Evolutionary conservation across 306 rosid genomes (phyloP).

Genomic region (Hippophae tibetana): DNA sequence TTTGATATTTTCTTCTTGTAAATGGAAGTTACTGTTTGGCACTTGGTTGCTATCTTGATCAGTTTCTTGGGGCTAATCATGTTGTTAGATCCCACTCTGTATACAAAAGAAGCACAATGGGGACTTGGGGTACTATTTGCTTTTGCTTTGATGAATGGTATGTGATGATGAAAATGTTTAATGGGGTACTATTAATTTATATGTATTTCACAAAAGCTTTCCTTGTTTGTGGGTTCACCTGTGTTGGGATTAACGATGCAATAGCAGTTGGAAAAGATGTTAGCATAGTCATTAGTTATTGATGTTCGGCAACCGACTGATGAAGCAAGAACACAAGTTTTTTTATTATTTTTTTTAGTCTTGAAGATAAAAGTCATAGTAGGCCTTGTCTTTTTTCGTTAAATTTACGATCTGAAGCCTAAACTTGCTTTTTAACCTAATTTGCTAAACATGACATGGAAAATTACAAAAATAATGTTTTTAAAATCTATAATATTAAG

Average conservation of each 20-base stretch:
- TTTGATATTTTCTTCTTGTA: too few species aligned
- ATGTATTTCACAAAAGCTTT: too few species aligned
- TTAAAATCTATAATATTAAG: too few species aligned
- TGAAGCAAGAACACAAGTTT: not conserved
- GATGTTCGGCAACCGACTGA: not conserved
- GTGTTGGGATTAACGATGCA: not conserved
- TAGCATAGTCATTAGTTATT: not conserved
- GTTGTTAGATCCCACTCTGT: not conserved
- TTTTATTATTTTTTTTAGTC: not conserved
- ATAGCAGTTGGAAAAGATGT: conserved; percentile 4
- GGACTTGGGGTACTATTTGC: not conserved
- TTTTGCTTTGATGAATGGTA: too few species aligned
- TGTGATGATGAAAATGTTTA: too few species aligned
- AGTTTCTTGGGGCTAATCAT: not conserved
- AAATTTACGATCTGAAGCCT: not conserved
- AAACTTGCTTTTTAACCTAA: too few species aligned
- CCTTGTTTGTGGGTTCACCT: not conserved
- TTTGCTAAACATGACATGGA: too few species aligned
- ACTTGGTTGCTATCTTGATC: not conserved
- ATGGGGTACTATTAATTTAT: too few species aligned
- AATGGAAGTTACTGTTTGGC: not conserved
- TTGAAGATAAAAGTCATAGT: not conserved
- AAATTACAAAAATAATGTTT: too few species aligned
- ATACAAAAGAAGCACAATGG: not conserved
- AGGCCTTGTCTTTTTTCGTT: not conserved